Evolutionary conservation across 1,284 basidiomycete genomes (phyloP).

Genomic region (Uromyces viciae-fabae): DNA sequence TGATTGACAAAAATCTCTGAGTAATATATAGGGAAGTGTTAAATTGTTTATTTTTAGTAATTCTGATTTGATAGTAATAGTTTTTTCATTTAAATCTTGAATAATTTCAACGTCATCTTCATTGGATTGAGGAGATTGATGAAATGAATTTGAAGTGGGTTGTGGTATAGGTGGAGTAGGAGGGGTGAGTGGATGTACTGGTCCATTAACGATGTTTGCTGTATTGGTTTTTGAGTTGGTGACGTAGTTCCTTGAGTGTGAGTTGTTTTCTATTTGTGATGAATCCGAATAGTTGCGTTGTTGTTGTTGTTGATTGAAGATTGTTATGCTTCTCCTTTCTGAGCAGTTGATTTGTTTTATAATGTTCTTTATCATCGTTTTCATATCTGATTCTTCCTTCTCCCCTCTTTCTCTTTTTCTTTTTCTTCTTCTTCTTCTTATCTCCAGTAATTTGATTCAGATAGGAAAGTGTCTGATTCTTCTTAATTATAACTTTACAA

Average conservation of each 20-base stretch:
- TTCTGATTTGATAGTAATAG: conserved; percentile 19
- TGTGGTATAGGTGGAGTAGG: neutral
- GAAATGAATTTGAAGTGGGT: neutral
- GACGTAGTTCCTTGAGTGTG: conserved; percentile 7
- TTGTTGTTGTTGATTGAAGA: too few species aligned
- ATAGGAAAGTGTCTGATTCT: too few species aligned
- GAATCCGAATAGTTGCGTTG: too few species aligned
- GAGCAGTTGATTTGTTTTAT: too few species aligned
- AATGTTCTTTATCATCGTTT: too few species aligned
- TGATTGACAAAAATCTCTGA: conserved; percentile 64
- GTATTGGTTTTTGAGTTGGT: neutral
- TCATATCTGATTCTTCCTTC: too few species aligned
- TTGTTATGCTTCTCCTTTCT: too few species aligned
- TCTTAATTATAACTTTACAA: too few species aligned
- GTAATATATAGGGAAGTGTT: conserved; percentile 52
- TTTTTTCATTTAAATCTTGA: neutral
- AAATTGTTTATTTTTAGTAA: conserved; percentile 15
- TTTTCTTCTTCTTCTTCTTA: too few species aligned
- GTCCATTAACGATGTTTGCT: conserved; percentile 19
- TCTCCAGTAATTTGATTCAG: too few species aligned
- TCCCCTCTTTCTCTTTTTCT: too few species aligned
- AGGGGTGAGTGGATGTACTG: conserved; percentile 16
- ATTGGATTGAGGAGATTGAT: neutral
- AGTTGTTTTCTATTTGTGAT: too few species aligned
- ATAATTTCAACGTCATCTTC: neutral